Evolutionary conservation across 495 filamentous ascomycete genomes (phyloP).

Genomic region (Copromyces sp.): DNA sequence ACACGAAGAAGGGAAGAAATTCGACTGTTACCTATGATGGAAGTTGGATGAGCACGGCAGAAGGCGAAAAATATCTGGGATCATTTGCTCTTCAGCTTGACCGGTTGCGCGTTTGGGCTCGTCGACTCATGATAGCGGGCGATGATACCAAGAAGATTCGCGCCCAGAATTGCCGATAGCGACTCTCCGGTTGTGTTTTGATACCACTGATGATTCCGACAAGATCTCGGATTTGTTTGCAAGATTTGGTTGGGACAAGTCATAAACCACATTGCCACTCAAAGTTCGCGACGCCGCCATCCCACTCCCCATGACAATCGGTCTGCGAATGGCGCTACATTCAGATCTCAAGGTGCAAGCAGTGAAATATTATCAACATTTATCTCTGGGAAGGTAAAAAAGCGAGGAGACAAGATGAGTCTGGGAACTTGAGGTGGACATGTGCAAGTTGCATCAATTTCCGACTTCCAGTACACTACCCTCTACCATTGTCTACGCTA

Average conservation of each 20-base stretch:
- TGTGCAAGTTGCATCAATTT: not conserved
- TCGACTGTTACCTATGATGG: not conserved
- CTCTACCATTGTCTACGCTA: not conserved
- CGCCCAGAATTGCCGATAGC: not conserved
- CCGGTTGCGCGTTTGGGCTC: not conserved
- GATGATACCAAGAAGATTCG: not conserved
- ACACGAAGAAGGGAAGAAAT: not conserved
- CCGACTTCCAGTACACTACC: not conserved
- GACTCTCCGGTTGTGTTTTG: not conserved
- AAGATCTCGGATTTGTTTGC: not conserved
- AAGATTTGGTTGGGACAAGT: not conserved
- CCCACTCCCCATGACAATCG: not conserved
- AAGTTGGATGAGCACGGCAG: not conserved
- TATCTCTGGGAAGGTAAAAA: not conserved
- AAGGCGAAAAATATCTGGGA: not conserved
- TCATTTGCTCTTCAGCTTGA: not conserved
- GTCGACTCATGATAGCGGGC: not conserved
- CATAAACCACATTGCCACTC: not conserved
- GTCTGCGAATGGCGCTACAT: not conserved
- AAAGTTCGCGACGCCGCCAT: not conserved
- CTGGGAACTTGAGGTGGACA: not conserved
- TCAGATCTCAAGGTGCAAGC: not conserved
- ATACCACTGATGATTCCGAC: not conserved
- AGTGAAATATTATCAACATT: not conserved
- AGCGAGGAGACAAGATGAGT: not conserved